Evolutionary conservation across 257 asterid species (phyloP).

Genomic region (Echium plantagineum): DNA sequence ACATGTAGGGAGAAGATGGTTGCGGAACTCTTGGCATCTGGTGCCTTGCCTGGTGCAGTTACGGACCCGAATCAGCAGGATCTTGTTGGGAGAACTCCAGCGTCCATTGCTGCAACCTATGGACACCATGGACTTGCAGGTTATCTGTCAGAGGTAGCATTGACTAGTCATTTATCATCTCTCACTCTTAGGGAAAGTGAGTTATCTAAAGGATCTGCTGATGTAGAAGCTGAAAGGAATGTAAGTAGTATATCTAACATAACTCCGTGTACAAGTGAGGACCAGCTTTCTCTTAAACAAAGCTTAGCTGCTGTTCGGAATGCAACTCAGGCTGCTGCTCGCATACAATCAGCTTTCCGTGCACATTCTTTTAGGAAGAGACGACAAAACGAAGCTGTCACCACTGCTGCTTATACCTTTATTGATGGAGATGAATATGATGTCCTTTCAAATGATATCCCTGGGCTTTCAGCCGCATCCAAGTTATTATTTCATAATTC

Average conservation of each 20-base stretch:
- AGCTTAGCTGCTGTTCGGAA: conserved; percentile 78
- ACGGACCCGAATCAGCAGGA: conserved; percentile 79
- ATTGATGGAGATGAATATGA: conserved; percentile 39
- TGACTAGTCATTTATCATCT: conserved; percentile 82
- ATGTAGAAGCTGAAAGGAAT: conserved; percentile 80
- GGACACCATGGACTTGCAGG: conserved; percentile 96
- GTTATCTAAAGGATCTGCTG: conserved; percentile 68
- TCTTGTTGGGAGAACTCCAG: conserved; percentile 73
- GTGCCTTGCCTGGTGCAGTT: conserved; percentile 89
- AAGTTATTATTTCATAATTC: conserved; percentile 45
- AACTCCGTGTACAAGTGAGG: conserved; percentile 33
- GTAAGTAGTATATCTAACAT: conserved; percentile 32
- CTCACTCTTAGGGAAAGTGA: conserved; percentile 62
- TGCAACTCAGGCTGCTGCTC: conserved; percentile 94
- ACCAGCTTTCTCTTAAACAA: conserved; percentile 54
- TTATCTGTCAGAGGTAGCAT: conserved; percentile 79
- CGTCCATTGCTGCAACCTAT: conserved; percentile 54
- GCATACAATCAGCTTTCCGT: conserved; percentile 92
- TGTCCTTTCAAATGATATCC: conserved; percentile 31
- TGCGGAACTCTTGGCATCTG: conserved; percentile 87
- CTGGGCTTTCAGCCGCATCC: conserved; percentile 50
- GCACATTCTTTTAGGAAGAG: conserved; percentile 87
- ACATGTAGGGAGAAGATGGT: conserved; percentile 83
- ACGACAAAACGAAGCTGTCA: conserved; percentile 39
- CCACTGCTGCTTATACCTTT: conserved; percentile 11